Evolutionary conservation across 306 rosid genomes (phyloP).

Genomic region (Glycine latifolia): DNA sequence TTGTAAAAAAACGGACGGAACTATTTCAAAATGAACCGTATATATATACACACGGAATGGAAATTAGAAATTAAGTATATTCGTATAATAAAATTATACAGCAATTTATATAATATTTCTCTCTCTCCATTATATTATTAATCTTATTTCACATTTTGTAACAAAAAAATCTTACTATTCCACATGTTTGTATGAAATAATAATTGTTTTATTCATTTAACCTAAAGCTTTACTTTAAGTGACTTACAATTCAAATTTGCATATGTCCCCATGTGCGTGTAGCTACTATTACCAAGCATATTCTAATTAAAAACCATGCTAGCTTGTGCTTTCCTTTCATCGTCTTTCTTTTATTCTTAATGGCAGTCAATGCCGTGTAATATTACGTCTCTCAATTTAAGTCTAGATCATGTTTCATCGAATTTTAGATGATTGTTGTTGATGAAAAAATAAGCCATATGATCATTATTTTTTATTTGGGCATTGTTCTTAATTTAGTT

Average conservation of each 20-base stretch:
- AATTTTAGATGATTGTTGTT: background rate
- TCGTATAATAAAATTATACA: background rate
- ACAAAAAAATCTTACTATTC: background rate
- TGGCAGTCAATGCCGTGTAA: slow-evolving; percentile 35
- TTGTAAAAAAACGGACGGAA: slow-evolving; percentile 4
- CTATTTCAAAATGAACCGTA: background rate
- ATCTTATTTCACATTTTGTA: background rate
- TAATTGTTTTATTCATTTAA: background rate
- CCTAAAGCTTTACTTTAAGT: slow-evolving; percentile 1
- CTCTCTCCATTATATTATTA: background rate
- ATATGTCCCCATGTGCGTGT: slow-evolving; percentile 28
- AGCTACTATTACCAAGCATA: background rate
- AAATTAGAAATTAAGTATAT: background rate
- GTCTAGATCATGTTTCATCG: background rate
- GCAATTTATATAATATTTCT: background rate
- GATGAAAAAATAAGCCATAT: background rate
- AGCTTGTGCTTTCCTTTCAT: background rate
- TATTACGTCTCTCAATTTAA: background rate
- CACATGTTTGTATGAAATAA: background rate
- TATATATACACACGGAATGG: too few relatives aligned
- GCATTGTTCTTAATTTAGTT: too few relatives aligned
- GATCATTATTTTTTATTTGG: background rate
- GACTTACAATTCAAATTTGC: background rate
- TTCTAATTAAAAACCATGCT: slow-evolving; percentile 9
- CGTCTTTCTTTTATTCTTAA: slow-evolving; percentile 2